Evolutionary conservation across 1,139 yeast genomes (phyloP).

Genomic region (Diutina rugosa): DNA sequence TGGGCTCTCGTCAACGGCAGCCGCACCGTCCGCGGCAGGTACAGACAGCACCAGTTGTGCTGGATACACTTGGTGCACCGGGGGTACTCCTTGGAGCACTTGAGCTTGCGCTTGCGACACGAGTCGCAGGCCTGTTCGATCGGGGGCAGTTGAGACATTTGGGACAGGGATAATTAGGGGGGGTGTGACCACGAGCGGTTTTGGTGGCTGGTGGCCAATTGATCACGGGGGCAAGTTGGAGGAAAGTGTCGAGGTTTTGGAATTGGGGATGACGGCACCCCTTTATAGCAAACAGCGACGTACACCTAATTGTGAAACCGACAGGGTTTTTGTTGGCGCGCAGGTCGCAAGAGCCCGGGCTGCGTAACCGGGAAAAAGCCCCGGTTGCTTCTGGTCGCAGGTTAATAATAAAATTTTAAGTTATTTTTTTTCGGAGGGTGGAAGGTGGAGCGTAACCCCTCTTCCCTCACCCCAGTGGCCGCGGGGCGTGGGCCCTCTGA

Average conservation of each 20-base stretch:
- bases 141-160: neutral
- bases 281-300: neutral
- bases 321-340: neutral
- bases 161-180: neutral
- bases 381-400: neutral
- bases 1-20: constrained; percentile 77
- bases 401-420: neutral
- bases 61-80: constrained; percentile 64
- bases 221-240: neutral
- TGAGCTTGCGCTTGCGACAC: constrained; percentile 43
- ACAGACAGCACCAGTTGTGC: constrained; percentile 64
- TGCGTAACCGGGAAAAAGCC: neutral
- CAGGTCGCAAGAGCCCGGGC: neutral
- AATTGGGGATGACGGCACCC: neutral
- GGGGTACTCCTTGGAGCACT: constrained; percentile 56
- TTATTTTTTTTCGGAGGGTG: neutral
- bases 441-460: neutral
- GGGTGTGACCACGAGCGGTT: neutral
- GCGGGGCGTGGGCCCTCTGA: too few species aligned
- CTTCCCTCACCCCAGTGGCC: neutral
- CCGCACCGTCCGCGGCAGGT: constrained; percentile 65
- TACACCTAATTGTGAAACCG: neutral
- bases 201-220: too few species aligned
- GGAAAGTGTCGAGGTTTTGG: neutral
- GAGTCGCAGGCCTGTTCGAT: constrained; percentile 47